Percentiles rank a stretch among this genome's conserved stretches.
These are phyloP conservation scores for Talaromyces stipitatus DNA, from an alignment of 495 filamentous ascomycete genomes.

Conservation along the genomic window DNA sequence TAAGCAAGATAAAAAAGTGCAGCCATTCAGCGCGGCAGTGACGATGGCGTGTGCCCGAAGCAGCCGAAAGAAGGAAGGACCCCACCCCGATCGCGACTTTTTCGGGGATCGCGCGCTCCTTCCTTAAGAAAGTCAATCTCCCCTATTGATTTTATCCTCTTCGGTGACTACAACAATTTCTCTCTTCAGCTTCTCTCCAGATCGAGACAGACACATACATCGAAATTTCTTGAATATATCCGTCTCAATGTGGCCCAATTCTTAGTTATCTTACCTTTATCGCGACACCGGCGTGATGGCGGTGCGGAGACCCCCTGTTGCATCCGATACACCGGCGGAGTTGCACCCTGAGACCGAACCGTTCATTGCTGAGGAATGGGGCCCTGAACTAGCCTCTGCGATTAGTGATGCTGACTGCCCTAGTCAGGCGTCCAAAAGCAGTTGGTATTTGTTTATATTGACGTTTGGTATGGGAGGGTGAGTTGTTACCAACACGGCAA, in stretches of 20 bases:
- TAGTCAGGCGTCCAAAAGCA: constrained; percentile 54
- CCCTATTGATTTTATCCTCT: not conserved
- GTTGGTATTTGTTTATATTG: constrained; percentile 74
- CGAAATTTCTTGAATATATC: not conserved
- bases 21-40: not conserved
- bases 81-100: not conserved
- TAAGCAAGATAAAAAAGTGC: not conserved
- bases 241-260: not conserved
- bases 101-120: not conserved
- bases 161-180: not conserved
- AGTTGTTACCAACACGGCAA: constrained; percentile 16
- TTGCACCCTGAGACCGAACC: constrained; percentile 10
- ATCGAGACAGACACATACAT: not conserved
- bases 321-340: constrained; percentile 17
- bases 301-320: not conserved
- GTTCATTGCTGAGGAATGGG: constrained; percentile 10
- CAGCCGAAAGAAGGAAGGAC: not conserved
- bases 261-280: not conserved
- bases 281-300: not conserved
- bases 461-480: constrained; percentile 74
- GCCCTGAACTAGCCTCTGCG: constrained; percentile 6
- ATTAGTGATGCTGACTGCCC: not conserved
- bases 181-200: too few relatives aligned
- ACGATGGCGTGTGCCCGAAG: not conserved
- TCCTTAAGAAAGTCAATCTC: not conserved